Percentiles rank a stretch among this genome's conserved stretches.
Evolutionary conservation across 306 rosid genomes (phyloP).

Genomic region (Sicyos baderoa): DNA sequence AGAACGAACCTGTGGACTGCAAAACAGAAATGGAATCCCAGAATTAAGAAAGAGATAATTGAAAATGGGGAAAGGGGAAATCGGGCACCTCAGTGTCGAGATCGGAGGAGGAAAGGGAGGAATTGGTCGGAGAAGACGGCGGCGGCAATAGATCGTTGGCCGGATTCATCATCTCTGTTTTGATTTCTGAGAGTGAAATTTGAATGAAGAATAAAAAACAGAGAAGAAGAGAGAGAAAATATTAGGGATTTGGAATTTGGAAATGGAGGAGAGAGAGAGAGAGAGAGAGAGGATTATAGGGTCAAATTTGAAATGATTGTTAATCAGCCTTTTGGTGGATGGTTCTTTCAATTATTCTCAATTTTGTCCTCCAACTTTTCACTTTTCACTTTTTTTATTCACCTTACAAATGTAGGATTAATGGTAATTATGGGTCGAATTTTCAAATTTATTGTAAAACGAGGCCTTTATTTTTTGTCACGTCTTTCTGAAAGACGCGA

Average conservation of each 20-base stretch:
- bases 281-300: too few species aligned
- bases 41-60: slow-evolving; percentile 4
- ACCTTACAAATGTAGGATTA: too few species aligned
- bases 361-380: too few species aligned
- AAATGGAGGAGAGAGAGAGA: not conserved
- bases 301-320: too few species aligned
- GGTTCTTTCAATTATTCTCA: too few species aligned
- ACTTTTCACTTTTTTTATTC: too few species aligned
- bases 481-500: too few species aligned
- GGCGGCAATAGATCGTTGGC: slow-evolving; percentile 65
- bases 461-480: too few species aligned
- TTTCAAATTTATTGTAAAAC: too few species aligned
- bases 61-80: not conserved
- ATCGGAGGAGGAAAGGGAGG: slow-evolving; percentile 95
- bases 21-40: slow-evolving; percentile 2
- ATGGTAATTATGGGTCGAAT: too few species aligned
- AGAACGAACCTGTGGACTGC: slow-evolving; percentile 90
- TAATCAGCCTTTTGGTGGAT: too few species aligned
- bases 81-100: slow-evolving; percentile 68
- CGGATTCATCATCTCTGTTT: slow-evolving; percentile 68
- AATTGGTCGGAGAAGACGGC: slow-evolving; percentile 78
- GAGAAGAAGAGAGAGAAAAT: not conserved
- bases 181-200: slow-evolving; percentile 14
- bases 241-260: not conserved
- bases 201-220: slow-evolving; percentile 3